These are phyloP conservation scores for Exobasidium rhododendri DNA, from an alignment of 1,284 basidiomycete species.

Conservation along the genomic window DNA sequence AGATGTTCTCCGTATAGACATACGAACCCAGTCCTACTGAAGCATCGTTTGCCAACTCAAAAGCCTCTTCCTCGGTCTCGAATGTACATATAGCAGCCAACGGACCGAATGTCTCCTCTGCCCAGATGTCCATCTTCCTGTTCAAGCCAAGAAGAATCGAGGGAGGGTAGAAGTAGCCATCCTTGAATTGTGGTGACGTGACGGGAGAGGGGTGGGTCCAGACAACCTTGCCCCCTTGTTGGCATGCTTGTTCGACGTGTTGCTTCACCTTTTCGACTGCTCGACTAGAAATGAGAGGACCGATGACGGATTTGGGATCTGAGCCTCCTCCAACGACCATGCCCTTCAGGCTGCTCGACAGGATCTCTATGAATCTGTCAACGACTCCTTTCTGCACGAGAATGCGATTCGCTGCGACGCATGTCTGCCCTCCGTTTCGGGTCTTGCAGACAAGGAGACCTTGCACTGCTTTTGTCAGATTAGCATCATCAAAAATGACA, in stretches of 20 bases:
- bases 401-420: constrained; percentile 41
- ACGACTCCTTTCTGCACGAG: constrained; percentile 67
- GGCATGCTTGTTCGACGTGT: constrained; percentile 81
- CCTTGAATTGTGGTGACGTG: constrained; percentile 62
- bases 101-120: constrained; percentile 52
- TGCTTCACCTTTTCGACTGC: constrained; percentile 81
- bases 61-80: constrained; percentile 84
- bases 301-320: constrained; percentile 72
- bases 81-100: constrained; percentile 67
- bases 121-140: constrained; percentile 54
- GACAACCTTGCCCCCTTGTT: constrained; percentile 76
- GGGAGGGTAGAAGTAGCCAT: constrained; percentile 73
- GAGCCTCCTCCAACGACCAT: constrained; percentile 91
- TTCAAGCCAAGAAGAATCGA: constrained; percentile 85
- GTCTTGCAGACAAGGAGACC: constrained; percentile 57
- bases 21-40: constrained; percentile 74
- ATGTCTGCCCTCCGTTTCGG: constrained; percentile 27
- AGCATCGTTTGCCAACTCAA: constrained; percentile 77
- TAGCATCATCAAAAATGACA: constrained; percentile 9
- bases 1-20: constrained; percentile 66
- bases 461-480: constrained; percentile 4
- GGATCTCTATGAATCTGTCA: constrained; percentile 76
- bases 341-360: constrained; percentile 73
- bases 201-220: constrained; percentile 63
- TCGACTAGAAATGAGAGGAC: constrained; percentile 82